These are phyloP conservation scores for Trichoderma lentiforme DNA, from an alignment of 2,329 filamentous ascomycete species.

Conservation along the genomic window DNA sequence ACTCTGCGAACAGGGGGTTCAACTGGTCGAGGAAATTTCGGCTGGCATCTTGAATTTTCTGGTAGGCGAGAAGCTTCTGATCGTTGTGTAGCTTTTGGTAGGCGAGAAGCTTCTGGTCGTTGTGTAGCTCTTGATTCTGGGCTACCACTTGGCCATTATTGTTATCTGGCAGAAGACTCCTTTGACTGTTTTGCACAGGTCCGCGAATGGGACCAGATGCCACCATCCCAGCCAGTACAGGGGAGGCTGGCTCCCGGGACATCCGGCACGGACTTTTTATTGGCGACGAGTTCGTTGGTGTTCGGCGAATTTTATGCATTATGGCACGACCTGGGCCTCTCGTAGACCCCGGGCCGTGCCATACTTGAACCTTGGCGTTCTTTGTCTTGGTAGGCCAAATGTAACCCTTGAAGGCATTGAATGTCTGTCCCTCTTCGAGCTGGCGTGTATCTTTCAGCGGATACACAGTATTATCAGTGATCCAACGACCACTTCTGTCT, in stretches of 20 bases:
- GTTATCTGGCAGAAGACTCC: neutral
- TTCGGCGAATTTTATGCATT: neutral
- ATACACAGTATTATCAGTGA: slow-evolving; percentile 19
- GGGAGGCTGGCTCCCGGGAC: neutral
- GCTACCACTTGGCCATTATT: neutral
- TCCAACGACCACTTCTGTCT: slow-evolving; percentile 8
- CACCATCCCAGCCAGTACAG: neutral
- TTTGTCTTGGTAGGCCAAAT: neutral
- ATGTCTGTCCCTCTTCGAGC: neutral
- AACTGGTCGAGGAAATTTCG: neutral
- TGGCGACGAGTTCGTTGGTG: neutral
- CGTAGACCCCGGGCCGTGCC: neutral
- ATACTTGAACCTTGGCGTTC: neutral
- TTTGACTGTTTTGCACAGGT: neutral
- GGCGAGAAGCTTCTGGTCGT: neutral
- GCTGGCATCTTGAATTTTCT: too few species aligned
- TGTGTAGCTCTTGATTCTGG: neutral
- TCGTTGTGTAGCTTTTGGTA: neutral
- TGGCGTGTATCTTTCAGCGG: slow-evolving; percentile 16
- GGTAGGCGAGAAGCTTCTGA: too few species aligned
- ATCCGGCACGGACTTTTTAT: neutral
- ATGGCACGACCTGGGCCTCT: neutral
- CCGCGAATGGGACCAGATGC: neutral
- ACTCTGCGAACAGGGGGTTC: neutral
- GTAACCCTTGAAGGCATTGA: neutral